Evolutionary conservation across 2,329 filamentous ascomycete genomes (phyloP), one percentile per base, ranked within the genome.

Genomic region (Ustilaginoidea virens): DNA sequence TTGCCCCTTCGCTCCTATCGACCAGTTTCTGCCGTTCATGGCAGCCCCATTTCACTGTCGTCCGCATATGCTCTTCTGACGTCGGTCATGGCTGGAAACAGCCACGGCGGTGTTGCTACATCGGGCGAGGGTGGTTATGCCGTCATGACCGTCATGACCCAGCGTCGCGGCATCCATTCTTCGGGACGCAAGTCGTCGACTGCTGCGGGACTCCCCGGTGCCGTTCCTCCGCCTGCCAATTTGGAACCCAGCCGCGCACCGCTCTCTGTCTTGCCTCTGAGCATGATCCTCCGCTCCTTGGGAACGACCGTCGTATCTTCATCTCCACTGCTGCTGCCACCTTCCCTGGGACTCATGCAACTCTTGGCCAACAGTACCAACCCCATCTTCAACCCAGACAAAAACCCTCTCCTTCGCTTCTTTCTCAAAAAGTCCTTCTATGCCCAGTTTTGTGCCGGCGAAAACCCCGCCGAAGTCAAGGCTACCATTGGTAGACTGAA

Each of bases 371-470:
- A 82, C 48, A 74, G 79, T 16, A 67, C 67, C 28, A 74, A 60
- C 33, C 57, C 68, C 1, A 31, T 85, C 0, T 61, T 90, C 33
- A 76, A 77, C 49, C 74, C 83, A 4, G 82, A 92, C 46, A 62
- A 57, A 29, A 93, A 92, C 47, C 71, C 71, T 0, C 26, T 87
- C 2, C 62, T 92, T 11, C 67, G 73, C 24, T 69, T 61, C 34
- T 47, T 85, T 23, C 60, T 93, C 28, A 83, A 85, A 49, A 69
- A 74, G 46, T 92, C 82, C 0, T 85, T 93, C 43, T 93, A 93
- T 49, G 73, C 74, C 15, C 86, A 94, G 44, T 94, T 92, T 53
- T 94, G 86, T 51, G 82, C 81, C 0, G 86, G 86, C 17, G 79
- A 85, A 53, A 78, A 69, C 27, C 61, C 66, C 0, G 43, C 49